Conservation (phyloP, 768 basidiomycete species). For the Nevesoporus exiguus region DNA sequence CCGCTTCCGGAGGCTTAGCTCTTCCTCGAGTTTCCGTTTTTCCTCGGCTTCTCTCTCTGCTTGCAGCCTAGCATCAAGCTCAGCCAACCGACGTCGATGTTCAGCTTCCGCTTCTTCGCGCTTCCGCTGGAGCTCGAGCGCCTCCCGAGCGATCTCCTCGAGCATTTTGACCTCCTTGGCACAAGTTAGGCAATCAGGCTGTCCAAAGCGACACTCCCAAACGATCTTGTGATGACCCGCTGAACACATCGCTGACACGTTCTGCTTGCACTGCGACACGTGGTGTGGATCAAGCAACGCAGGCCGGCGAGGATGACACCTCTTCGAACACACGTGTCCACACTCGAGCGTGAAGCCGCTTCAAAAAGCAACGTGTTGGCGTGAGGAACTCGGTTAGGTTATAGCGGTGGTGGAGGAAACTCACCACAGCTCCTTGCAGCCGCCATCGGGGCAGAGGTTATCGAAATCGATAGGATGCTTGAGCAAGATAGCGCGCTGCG, state of each 20-base stretch:
- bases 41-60: slow-evolving; percentile 7
- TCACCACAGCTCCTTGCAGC: slow-evolving; percentile 58
- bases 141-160: slow-evolving; percentile 36
- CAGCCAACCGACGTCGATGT: slow-evolving; percentile 39
- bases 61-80: slow-evolving; percentile 40
- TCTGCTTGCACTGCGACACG: slow-evolving; percentile 39
- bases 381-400: background rate
- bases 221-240: slow-evolving; percentile 40
- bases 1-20: slow-evolving; percentile 19
- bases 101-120: slow-evolving; percentile 42
- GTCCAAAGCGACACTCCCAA: slow-evolving; percentile 41
- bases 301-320: slow-evolving; percentile 53
- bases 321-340: slow-evolving; percentile 51
- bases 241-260: slow-evolving; percentile 37
- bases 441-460: slow-evolving; percentile 53
- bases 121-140: slow-evolving; percentile 36
- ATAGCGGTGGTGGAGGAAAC: background rate
- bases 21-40: background rate
- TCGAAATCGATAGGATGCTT: slow-evolving; percentile 48
- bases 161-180: slow-evolving; percentile 37
- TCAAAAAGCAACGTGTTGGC: background rate
- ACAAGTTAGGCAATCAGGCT: slow-evolving; percentile 43
- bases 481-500: slow-evolving; percentile 38
- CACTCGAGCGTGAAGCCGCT: slow-evolving; percentile 12
- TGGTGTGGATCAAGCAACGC: slow-evolving; percentile 20